A percentile compares a stretch with the other conserved stretches of the same genome.
Conservation (phyloP, 2,329 filamentous ascomycete species). For the Cordyceps javanica region DNA sequence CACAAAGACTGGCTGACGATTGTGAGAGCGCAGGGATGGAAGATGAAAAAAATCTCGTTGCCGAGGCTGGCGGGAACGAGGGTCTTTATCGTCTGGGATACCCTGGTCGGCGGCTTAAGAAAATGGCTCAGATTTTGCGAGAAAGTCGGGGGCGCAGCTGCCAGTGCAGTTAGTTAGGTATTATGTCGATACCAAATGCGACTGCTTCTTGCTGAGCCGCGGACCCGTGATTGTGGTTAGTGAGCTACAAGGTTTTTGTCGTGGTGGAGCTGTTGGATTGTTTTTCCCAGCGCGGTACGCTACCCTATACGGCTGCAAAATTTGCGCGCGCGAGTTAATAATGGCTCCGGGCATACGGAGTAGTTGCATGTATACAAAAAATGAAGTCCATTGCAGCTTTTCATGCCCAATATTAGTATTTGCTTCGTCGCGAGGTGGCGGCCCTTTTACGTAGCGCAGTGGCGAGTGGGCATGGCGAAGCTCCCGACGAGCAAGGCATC, state of each 20-base stretch:
- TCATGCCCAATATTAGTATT: no score
- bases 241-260: not conserved
- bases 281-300: not conserved
- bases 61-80: not conserved
- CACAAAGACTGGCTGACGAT: not conserved
- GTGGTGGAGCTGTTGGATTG: slow-evolving; percentile 3
- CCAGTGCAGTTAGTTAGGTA: not conserved
- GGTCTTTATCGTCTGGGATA: not conserved
- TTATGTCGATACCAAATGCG: not conserved
- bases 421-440: no score
- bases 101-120: not conserved
- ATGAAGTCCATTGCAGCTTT: no score
- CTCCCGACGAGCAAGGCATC: no score
- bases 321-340: not conserved
- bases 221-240: not conserved
- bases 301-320: not conserved
- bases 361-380: no score
- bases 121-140: slow-evolving; percentile 3
- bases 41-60: not conserved
- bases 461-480: no score
- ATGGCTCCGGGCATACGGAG: no score
- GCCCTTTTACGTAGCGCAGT: no score
- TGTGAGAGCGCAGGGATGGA: not conserved
- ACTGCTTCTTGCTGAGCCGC: not conserved
- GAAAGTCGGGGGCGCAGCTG: not conserved